A percentile compares a stretch with the other conserved stretches of the same genome.
phyloP scores from a whole-genome alignment of 805 yeast species.

The Saturnispora ahearnii region DNA sequence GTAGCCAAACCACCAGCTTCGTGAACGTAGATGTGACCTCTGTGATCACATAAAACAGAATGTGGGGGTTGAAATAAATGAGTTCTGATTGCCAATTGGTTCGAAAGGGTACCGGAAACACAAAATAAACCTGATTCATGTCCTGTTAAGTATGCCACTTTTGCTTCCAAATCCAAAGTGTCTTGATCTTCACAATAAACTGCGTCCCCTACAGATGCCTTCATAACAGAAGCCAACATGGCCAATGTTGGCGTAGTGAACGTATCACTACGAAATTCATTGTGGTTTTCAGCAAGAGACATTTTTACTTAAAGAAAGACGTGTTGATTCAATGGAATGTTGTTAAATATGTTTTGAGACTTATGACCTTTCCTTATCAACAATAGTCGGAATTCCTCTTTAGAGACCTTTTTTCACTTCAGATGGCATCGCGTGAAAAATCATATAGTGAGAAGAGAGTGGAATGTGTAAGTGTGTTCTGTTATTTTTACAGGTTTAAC shows the following conservation, averaged over 20 bases:
- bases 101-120: slow-evolving; percentile 84
- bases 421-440: too few relatives aligned
- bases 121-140: slow-evolving; percentile 77
- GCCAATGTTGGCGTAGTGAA: slow-evolving; percentile 77
- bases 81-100: slow-evolving; percentile 75
- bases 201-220: slow-evolving; percentile 69
- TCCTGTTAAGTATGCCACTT: slow-evolving; percentile 62
- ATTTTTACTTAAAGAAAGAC: neutral
- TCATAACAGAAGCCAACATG: slow-evolving; percentile 55
- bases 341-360: too few relatives aligned
- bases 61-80: slow-evolving; percentile 76
- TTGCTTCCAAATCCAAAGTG: slow-evolving; percentile 54
- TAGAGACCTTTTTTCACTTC: neutral
- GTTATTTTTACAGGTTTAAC: neutral
- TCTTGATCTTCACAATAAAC: slow-evolving; percentile 81
- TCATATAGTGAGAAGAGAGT: too few relatives aligned
- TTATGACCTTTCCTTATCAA: neutral
- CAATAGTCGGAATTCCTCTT: neutral
- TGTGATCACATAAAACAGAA: slow-evolving; percentile 71
- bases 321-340: too few relatives aligned
- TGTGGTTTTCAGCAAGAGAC: slow-evolving; percentile 20
- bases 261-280: slow-evolving; percentile 70
- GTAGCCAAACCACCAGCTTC: slow-evolving; percentile 93
- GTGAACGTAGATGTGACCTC: slow-evolving; percentile 73
- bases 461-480: too few relatives aligned